These are phyloP conservation scores for Ophiocordyceps camponoti-saundersi DNA, from an alignment of 2,329 filamentous ascomycete species.

Conservation along the genomic window DNA sequence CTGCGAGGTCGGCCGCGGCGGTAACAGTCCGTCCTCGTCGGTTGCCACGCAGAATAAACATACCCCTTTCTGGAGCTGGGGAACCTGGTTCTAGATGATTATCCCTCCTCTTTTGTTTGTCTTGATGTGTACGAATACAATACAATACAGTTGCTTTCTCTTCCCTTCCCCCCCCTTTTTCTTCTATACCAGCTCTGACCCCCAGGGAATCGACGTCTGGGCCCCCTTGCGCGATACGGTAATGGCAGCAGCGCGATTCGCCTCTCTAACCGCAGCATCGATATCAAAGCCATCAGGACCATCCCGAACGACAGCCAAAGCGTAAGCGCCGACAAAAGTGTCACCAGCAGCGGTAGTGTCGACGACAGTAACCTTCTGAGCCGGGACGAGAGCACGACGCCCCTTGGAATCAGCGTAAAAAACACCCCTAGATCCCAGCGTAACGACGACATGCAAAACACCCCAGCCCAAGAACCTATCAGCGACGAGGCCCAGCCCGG, in stretches of 20 bases:
- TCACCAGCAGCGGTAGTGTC: conserved; percentile 92
- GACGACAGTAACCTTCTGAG: conserved; percentile 58
- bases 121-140: too few relatives aligned
- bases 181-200: conserved; percentile 19
- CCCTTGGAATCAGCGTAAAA: conserved; percentile 37
- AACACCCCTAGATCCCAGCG: conserved; percentile 66
- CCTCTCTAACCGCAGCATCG: conserved; percentile 37
- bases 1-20: too few relatives aligned
- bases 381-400: conserved; percentile 34
- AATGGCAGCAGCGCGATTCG: conserved; percentile 26
- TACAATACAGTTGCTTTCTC: neutral
- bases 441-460: conserved; percentile 65
- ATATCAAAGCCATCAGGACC: conserved; percentile 27
- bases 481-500: conserved; percentile 30
- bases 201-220: conserved; percentile 26
- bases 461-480: conserved; percentile 48
- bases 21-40: too few relatives aligned
- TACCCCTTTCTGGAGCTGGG: neutral
- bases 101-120: too few relatives aligned
- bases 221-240: conserved; percentile 25
- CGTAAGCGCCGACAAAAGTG: conserved; percentile 83
- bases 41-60: neutral
- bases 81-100: neutral
- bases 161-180: conserved; percentile 6
- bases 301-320: conserved; percentile 48